These are phyloP conservation scores for Hirsutella minnesotensis DNA, from an alignment of 2,329 filamentous ascomycete species.

Conservation along the genomic window DNA sequence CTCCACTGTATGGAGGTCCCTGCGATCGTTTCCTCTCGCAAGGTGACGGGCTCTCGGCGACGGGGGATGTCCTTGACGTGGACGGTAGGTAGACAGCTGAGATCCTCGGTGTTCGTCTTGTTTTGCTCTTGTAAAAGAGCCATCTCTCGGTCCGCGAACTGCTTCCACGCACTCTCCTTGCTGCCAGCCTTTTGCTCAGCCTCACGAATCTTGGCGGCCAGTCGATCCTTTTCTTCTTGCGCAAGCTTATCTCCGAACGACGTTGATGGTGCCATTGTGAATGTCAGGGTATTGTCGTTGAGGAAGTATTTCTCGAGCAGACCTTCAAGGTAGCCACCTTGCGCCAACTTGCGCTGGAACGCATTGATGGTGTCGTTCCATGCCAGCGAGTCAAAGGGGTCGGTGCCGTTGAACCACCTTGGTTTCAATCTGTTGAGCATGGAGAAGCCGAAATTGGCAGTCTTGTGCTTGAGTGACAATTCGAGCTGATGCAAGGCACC, in stretches of 20 bases:
- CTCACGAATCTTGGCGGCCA: constrained; percentile 63
- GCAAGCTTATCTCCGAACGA: constrained; percentile 63
- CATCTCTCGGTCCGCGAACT: constrained; percentile 67
- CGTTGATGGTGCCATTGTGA: constrained; percentile 84
- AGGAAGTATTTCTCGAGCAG: constrained; percentile 83
- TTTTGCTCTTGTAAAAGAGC: constrained; percentile 73
- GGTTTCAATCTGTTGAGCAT: constrained; percentile 81
- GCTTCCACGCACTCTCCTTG: constrained; percentile 56
- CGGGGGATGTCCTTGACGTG: constrained; percentile 83
- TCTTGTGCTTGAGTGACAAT: constrained; percentile 90
- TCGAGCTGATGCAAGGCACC: constrained; percentile 91
- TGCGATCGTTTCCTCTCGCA: constrained; percentile 54
- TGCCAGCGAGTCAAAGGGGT: constrained; percentile 80
- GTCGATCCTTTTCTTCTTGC: constrained; percentile 62
- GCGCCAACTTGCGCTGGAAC: constrained; percentile 66
- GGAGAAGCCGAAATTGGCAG: constrained; percentile 84
- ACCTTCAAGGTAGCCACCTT: constrained; percentile 71
- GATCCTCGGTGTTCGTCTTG: constrained; percentile 70
- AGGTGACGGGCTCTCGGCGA: constrained; percentile 46
- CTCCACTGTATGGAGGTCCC: constrained; percentile 73
- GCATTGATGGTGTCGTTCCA: constrained; percentile 82
- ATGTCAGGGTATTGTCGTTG: constrained; percentile 76
- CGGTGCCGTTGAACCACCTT: constrained; percentile 89
- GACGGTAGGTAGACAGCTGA: constrained; percentile 80
- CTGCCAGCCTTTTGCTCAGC: constrained; percentile 57